These are phyloP conservation scores for Lachnellula suecica DNA, from an alignment of 2,329 filamentous ascomycete species.

Conservation along the genomic window DNA sequence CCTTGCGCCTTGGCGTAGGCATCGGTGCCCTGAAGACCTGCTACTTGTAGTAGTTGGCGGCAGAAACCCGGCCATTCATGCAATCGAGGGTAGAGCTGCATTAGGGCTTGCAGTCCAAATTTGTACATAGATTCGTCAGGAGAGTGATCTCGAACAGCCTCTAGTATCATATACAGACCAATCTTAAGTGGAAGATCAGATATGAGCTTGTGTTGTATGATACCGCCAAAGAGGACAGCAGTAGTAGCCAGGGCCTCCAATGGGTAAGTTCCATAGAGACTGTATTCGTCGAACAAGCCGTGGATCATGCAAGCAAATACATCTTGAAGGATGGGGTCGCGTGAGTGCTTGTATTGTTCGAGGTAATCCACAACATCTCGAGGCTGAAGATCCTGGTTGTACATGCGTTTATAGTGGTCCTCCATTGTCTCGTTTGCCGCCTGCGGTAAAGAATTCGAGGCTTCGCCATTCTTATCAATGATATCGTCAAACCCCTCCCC, in stretches of 20 bases:
- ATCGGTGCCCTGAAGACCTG: slow-evolving; percentile 79
- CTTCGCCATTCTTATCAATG: slow-evolving; percentile 79
- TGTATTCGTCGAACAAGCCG: slow-evolving; percentile 94
- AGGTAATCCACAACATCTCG: slow-evolving; percentile 82
- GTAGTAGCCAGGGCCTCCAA: slow-evolving; percentile 95
- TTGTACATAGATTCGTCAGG: slow-evolving; percentile 94
- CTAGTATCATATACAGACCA: slow-evolving; percentile 95
- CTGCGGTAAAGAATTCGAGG: slow-evolving; percentile 76
- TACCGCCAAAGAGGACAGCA: slow-evolving; percentile 92
- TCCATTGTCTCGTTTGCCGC: slow-evolving; percentile 91
- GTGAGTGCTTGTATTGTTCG: slow-evolving; percentile 83
- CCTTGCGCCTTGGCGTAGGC: slow-evolving; percentile 82
- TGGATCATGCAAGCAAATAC: slow-evolving; percentile 99
- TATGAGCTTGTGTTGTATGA: slow-evolving; percentile 91
- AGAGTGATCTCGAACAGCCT: slow-evolving; percentile 83
- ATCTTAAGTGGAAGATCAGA: slow-evolving; percentile 89
- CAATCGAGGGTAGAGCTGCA: slow-evolving; percentile 81
- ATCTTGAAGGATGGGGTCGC: slow-evolving; percentile 82
- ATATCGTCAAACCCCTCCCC: slow-evolving; percentile 90
- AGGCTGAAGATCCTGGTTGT: slow-evolving; percentile 84
- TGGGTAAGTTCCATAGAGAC: slow-evolving; percentile 92
- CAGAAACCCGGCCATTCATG: slow-evolving; percentile 96
- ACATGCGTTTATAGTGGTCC: slow-evolving; percentile 97
- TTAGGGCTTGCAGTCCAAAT: slow-evolving; percentile 91
- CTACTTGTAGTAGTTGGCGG: slow-evolving; percentile 77